phyloP scores from a whole-genome alignment of 345 rosid genomes.

The Arabis hirsuta region DNA sequence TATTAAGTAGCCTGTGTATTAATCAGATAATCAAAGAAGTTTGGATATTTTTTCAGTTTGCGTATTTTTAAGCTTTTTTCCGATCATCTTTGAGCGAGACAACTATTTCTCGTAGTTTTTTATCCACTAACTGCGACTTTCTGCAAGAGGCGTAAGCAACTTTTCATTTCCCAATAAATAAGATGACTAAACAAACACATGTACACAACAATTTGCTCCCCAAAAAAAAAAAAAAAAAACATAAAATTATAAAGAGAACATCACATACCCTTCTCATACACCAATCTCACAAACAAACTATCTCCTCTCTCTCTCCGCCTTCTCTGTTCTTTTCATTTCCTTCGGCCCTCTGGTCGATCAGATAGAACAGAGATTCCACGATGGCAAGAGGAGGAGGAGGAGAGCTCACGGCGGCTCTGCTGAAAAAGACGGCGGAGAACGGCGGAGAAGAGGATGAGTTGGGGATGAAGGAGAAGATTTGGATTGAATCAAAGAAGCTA shows the following conservation, averaged over 20 bases:
- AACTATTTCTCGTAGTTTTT: neutral
- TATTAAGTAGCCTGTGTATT: too few species aligned
- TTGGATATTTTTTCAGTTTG: too few species aligned
- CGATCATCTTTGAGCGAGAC: too few species aligned
- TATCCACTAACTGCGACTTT: conserved; percentile 9
- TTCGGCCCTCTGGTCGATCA: conserved; percentile 1
- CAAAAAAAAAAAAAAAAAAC: too few species aligned
- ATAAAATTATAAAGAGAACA: too few species aligned
- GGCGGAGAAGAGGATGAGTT: conserved; percentile 36
- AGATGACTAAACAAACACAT: neutral
- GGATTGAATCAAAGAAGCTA: conserved; percentile 66
- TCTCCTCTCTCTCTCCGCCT: neutral
- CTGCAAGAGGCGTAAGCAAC: conserved; percentile 34
- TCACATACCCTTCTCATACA: neutral
- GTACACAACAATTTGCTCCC: neutral
- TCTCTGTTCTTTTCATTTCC: neutral
- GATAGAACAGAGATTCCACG: conserved; percentile 5
- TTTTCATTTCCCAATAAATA: conserved; percentile 18
- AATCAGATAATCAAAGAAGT: too few species aligned
- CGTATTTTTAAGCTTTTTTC: too few species aligned
- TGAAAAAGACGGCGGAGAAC: conserved; percentile 30
- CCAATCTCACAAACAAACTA: neutral
- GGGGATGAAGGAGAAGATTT: conserved; percentile 51
- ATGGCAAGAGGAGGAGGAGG: conserved; percentile 46
- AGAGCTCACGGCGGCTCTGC: conserved; percentile 47